Evolutionary conservation across 2,329 filamentous ascomycete genomes (phyloP), one percentile per base, ranked within the genome.

Genomic region (Exophiala alcalophila): DNA sequence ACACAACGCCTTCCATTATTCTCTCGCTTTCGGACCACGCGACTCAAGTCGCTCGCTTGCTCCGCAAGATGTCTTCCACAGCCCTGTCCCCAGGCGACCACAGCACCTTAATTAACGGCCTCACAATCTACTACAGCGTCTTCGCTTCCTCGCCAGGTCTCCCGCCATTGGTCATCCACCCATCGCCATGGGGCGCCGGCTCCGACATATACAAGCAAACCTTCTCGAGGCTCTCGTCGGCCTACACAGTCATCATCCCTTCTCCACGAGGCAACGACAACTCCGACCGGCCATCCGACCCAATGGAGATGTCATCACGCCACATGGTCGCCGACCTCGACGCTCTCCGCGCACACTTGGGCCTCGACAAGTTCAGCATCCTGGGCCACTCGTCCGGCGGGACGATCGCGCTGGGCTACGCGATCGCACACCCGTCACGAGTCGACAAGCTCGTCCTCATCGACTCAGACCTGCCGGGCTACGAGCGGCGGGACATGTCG

Each of bases 381-480:
- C 21, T 60, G 7, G 56, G 57, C 18, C 59, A 60, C 24, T 60
- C 57, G 5, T 54, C 59, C 36, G 58, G 59, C 18, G 59, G 57
- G 2, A 51, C 54, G 2, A 55, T 61, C n/a, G 58, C 47, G 4
- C 44, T 61, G 5, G 56, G 47, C 3, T 61, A 60, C 25, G 58
- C 58, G 5, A 54, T 59, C 42, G 35, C 37, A 14, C 56, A 47
- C 44, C 56, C 58, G 2, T 19, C 32, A 4, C 42, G 46, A 9
- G 53, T 61, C 3, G 43, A 46, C n/a, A 56, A 42, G 15, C 35
- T 61, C 4, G 36, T 60, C 7, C 52, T 61, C 2, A 16, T 59
- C 21, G 45, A 53, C 15, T 52, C 56, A 20, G 49, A 57, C 29
- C 28, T 61, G 24, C 31, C 56, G 16, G 57, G 58, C 8, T 44